Base-by-base conservation (phyloP, 1,139 yeast genomes). In the Saccharomycopsis phalli region DNA sequence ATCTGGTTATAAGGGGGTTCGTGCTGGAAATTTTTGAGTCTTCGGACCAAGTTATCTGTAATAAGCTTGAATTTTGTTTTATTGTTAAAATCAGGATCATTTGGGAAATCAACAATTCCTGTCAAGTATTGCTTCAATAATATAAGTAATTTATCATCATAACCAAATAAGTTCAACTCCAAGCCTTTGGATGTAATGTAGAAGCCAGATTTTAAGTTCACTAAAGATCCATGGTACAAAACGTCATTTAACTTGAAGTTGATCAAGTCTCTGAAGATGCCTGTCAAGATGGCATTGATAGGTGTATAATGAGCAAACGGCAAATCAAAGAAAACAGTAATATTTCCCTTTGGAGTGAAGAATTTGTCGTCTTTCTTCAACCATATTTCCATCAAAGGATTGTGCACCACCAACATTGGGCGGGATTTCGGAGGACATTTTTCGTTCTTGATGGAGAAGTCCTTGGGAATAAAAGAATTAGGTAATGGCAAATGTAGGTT, bases 351-450 rank as follows among this genome's bases (percentile, higher is more conserved):
- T 36, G 98, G 98, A 14, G 83, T 81, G 67, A 82, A 76, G 55
- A 91, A 84, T 37, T 80, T 76, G 50, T 91, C 95, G 60, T 91
- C 96, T 53, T 81, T 81, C 57, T 88, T 91, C 59, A 69, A 86
- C 98, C 98, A 91, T 28, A 86, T 65, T 51, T 68, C 58, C 51
- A 68, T 68, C 47, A 67, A 74, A 30, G 68, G 54, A 35, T 55
- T 59, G 1, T 62, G 55, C 36, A 62, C 62, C 22, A 65, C 57
- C 46, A 80, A 57, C 14, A 60, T 53, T 3, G 87, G 87, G 35
- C 65, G 63, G 40, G 60, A 63, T 17, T 59, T 48, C 5, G 70
- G 66, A 26, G 55, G 57, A 3, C 23, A 14, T 10, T 21, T 32
- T 11, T 27, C 27, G 28, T 34, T 41, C 10, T 31, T 21, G n/a